phyloP scores from a whole-genome alignment of 306 rosid genomes.

The Prunus fruticosa region DNA sequence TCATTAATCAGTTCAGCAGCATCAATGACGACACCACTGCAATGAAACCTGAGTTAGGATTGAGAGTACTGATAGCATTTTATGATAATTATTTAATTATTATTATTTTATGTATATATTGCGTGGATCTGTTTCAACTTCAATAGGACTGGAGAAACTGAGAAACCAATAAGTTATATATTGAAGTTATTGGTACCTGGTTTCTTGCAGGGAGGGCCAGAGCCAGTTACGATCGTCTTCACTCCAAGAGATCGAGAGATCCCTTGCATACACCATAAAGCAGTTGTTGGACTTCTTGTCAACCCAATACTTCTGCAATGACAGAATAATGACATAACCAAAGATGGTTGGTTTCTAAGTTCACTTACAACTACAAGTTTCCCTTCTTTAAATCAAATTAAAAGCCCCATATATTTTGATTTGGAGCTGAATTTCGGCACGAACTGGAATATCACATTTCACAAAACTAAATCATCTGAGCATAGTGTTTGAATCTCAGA shows the following conservation, averaged over 20 bases:
- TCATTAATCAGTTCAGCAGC: slow-evolving; percentile 51
- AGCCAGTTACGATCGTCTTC: slow-evolving; percentile 48
- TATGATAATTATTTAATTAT: too few species aligned
- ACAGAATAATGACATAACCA: neutral
- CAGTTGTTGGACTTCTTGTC: slow-evolving; percentile 50
- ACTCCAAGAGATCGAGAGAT: slow-evolving; percentile 58
- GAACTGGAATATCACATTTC: neutral
- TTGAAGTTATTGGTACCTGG: slow-evolving; percentile 33
- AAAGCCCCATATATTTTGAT: neutral
- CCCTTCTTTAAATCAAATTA: too few species aligned
- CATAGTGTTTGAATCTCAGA: neutral
- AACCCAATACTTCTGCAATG: slow-evolving; percentile 40
- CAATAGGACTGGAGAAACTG: too few species aligned
- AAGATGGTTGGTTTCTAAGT: neutral
- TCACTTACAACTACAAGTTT: too few species aligned
- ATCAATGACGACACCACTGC: slow-evolving; percentile 52
- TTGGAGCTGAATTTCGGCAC: neutral
- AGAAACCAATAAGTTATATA: neutral
- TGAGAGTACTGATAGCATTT: neutral
- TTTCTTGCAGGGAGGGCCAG: slow-evolving; percentile 45
- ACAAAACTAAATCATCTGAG: too few species aligned
- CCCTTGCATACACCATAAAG: slow-evolving; percentile 67
- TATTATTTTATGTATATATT: too few species aligned
- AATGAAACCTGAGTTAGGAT: neutral
- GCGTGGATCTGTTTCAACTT: neutral